Evolutionary conservation across 352 stramenopile genomes (phyloP), one percentile per base, ranked within the genome.

Genomic region (Pythium phragmiticola): DNA sequence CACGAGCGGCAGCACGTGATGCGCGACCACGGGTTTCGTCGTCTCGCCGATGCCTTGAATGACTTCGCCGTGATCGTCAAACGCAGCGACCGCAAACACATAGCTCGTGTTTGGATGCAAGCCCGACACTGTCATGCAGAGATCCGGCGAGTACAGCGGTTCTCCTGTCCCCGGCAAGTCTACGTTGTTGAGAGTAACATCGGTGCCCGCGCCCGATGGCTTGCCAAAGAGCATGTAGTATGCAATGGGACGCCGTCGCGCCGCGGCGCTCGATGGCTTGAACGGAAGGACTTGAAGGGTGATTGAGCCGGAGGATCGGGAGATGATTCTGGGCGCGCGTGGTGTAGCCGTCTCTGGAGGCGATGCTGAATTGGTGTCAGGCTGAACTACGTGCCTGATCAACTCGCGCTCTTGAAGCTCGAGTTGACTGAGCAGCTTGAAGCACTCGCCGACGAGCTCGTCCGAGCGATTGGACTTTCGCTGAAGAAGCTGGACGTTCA

Each of bases 171-270:
- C 88, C 16, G 82, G 62, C 0, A 83, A 78, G 12, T 77, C 73
- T 17, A 75, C 79, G 63, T 89, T 96, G 41, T 77, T 95, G 23
- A 93, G 62, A 0, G 86, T 93, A 7, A 95, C 84, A 49, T 79
- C 77, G 6, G 85, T 96, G 0, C 88, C 86, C 12, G 76, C 83
- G 0, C 87, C 85, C 0, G 73, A 74, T 0, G 76, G 60, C 50
- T 96, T 94, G 2, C 77, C 84, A 49, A 89, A 95, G 13, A 92
- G 67, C 77, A 91, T 91, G 51, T 94, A 92, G 46, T 88, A 91
- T 11, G 68, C 59, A 12, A 92, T 71, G 1, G 58, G 43, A 17
- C 65, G 71, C 36, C 76, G 75, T 14, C 68, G 65, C 7, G 72
- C 58, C 7, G 58, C 65, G 17, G 70, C 42, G 0, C 62, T 23